Base-by-base conservation (phyloP, 1,139 yeast species). In the Trichomonascaceae sp. region DNA sequence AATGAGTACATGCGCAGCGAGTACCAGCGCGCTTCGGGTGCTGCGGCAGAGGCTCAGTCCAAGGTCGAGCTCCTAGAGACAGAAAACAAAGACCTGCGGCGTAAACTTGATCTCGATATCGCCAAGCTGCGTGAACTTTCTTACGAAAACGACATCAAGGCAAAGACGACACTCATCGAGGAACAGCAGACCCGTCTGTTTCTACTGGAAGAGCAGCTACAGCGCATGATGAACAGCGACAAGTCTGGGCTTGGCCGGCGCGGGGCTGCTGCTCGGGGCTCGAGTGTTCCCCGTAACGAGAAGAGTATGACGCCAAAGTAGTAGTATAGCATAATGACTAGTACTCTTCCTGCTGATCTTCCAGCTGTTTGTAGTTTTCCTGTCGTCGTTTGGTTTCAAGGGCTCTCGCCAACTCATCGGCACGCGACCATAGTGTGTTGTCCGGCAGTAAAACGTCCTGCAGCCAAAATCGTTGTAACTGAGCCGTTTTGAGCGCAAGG, bases 1-100 rank as follows among this genome's bases (percentile, higher is more conserved):
- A 70, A 66, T 37, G 69, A 62, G 34, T 84, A 80, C 51, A 77
- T 79, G 72, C 56, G 63, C 6, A 63, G 62, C 27, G 93, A 85
- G 52, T 70, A 74, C 36, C 65, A 64, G 32, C 70, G 75, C 40
- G 82, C 92, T 0, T 50, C 62, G 2, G 55, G 59, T 4, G 69
- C 87, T 0, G 69, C 73, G 0, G 55, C 54, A 4, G 82, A 74
- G 13, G 69, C 80, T 0, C 53, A 57, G 3, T 45, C 48, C 1
- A 70, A 67, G 35, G 60, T 71, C 4, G 51, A 47, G 3, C 54
- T 48, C 2, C 44, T 64, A n/a, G 48, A 56, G 28, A 47, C 47
- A 1, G 56, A 54, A 25, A 57, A 64, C 16, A 50, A 47, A 2
- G 57, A 47, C 6, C 49, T 56, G 18, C 43, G 50, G 34, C 44